These are phyloP conservation scores for Stachybotrys chartarum DNA, from an alignment of 2,329 filamentous ascomycete genomes.

Conservation along the genomic window DNA sequence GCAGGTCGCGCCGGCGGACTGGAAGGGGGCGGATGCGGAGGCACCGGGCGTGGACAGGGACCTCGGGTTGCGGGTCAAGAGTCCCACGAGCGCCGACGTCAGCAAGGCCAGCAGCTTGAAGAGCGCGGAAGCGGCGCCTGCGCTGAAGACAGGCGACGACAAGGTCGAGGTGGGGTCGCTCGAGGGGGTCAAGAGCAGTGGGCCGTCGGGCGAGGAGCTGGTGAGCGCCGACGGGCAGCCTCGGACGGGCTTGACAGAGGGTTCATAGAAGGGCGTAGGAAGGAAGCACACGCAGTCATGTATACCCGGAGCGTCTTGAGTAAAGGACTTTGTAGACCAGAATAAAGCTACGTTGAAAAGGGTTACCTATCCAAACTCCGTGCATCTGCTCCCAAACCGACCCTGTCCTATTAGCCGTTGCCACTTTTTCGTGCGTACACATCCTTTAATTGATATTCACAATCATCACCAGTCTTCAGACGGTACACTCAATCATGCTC, in stretches of 20 bases:
- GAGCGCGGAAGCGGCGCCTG: constrained; percentile 19
- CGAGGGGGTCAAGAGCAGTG: constrained; percentile 27
- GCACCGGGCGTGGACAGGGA: constrained; percentile 47
- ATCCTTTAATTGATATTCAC: too few relatives aligned
- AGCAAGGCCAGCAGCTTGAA: constrained; percentile 67
- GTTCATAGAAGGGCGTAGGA: neutral
- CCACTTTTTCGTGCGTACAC: too few relatives aligned
- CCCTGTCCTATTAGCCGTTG: too few relatives aligned
- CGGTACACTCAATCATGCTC: neutral
- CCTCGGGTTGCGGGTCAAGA: constrained; percentile 60
- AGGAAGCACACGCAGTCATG: neutral
- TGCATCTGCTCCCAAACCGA: too few relatives aligned
- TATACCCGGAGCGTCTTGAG: too few relatives aligned
- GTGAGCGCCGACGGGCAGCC: neutral
- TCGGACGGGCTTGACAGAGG: too few relatives aligned
- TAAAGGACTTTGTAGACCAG: too few relatives aligned
- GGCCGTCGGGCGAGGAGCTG: constrained; percentile 27
- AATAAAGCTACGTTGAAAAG: too few relatives aligned
- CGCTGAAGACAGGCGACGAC: constrained; percentile 6
- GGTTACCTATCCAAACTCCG: too few relatives aligned
- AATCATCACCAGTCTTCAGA: too few relatives aligned
- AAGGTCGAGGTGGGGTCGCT: constrained; percentile 9
- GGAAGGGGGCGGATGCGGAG: constrained; percentile 53
- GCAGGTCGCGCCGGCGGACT: constrained; percentile 65
- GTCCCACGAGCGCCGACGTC: constrained; percentile 56